phyloP scores from a whole-genome alignment of 2,329 filamentous ascomycete genomes.

The Exophiala spinifera region DNA sequence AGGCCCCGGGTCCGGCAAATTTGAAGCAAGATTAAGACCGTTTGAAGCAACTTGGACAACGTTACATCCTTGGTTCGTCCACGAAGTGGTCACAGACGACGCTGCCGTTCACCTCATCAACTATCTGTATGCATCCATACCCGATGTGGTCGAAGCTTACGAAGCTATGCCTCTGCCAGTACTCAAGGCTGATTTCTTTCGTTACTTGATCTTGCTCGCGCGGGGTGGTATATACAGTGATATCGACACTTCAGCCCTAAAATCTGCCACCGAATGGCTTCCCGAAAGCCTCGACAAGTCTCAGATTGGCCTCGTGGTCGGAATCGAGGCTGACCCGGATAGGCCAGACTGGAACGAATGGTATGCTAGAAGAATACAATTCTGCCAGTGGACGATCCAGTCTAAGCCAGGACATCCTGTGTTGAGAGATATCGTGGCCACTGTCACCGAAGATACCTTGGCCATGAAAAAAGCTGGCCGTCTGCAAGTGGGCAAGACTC shows the following conservation, averaged over 20 bases:
- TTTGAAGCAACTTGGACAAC: conserved; percentile 88
- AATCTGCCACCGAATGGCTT: conserved; percentile 83
- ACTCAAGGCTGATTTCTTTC: conserved; percentile 74
- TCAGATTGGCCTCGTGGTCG: conserved; percentile 80
- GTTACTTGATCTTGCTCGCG: conserved; percentile 71
- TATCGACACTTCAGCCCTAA: conserved; percentile 85
- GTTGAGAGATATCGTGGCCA: conserved; percentile 79
- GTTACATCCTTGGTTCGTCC: conserved; percentile 83
- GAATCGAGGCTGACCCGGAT: conserved; percentile 95
- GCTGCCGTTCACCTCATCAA: conserved; percentile 77
- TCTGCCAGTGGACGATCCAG: conserved; percentile 99
- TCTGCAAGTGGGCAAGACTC: conserved; percentile 58
- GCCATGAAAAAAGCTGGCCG: conserved; percentile 65
- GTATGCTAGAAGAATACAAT: conserved; percentile 95
- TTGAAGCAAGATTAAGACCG: conserved; percentile 70
- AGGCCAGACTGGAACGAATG: conserved; percentile 87
- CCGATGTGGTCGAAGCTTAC: conserved; percentile 76
- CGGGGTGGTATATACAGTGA: conserved; percentile 82
- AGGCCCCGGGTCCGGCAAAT: conserved; percentile 72
- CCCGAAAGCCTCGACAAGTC: conserved; percentile 72
- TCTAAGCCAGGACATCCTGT: conserved; percentile 91
- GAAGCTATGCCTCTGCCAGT: conserved; percentile 68
- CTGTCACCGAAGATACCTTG: conserved; percentile 80
- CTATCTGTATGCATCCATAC: conserved; percentile 80
- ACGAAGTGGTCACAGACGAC: conserved; percentile 93